Base-by-base conservation (phyloP, 2,329 filamentous ascomycete species). In the Fusarium nygamai region DNA sequence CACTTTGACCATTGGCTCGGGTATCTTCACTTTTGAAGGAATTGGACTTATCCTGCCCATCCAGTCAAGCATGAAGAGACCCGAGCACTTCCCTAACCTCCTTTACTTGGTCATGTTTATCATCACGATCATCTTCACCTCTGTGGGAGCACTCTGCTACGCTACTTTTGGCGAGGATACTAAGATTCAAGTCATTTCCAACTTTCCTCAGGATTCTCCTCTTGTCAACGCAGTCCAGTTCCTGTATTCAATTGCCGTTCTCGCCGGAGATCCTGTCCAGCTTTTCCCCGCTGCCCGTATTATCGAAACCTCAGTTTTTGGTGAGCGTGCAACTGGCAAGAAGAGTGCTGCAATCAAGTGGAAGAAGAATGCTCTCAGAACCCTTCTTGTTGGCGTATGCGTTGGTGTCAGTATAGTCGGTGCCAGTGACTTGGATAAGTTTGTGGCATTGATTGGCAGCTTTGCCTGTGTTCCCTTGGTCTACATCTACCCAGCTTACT, bases 11-110 rank as follows among this genome's bases (percentile, higher is more conserved):
- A 88, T 94, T 54, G 92, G 92, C 60, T 90, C 91, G 5, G 90
- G 92, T 43, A 94, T 94, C 78, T 94, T 94, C 83, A 94, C 92
- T 1, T 94, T 94, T 75, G 92, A 94, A 80, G 92, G 92, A 54
- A 94, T 94, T 53, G 92, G 92, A 2, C 88, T 94, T 31, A 93
- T 94, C 72, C 84, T 94, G 14, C 92, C 92, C 0, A 94, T 94
- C 61, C 92, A 94, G 79, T 92, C 91, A 14, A 92, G 90, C 64
- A 94, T 94, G 92, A 89, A 89, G 76, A 85, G 91, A 66, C 92
- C 92, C 0, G 85, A 93, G 71, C 87, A 90, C 24, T 94, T 94
- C 76, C 87, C 89, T 75, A 85, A 85, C 64, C 86, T 94, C 7
- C 88, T 94, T 3, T 92, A 87, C 69, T 74, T 89, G 19, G 90